These are phyloP conservation scores for Nadsonia commutata DNA, from an alignment of 1,139 yeast species.

Conservation along the genomic window DNA sequence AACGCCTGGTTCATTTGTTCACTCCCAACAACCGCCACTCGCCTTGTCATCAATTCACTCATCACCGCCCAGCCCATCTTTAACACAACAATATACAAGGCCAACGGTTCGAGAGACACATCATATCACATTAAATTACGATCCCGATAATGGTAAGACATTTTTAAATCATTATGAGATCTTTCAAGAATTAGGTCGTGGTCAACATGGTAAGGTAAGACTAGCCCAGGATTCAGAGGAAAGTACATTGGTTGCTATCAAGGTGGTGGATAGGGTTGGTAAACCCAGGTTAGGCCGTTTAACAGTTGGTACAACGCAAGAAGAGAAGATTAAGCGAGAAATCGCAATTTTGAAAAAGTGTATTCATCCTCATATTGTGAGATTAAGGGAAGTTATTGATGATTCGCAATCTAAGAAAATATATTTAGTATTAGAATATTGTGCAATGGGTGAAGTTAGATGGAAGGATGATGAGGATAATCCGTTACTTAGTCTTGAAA, in stretches of 20 bases:
- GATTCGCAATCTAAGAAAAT: conserved; percentile 74
- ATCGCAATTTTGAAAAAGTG: conserved; percentile 95
- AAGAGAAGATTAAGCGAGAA: conserved; percentile 70
- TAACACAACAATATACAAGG: background rate
- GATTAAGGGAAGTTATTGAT: conserved; percentile 77
- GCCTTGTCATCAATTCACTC: background rate
- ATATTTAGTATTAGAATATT: conserved; percentile 77
- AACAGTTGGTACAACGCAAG: conserved; percentile 16
- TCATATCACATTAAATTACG: conserved; percentile 68
- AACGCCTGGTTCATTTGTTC: conserved; percentile 13
- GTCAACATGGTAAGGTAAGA: conserved; percentile 96
- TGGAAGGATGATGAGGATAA: conserved; percentile 42
- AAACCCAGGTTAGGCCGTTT: conserved; percentile 40
- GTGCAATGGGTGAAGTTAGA: conserved; percentile 82
- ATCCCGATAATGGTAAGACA: conserved; percentile 74
- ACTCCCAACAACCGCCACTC: conserved; percentile 15
- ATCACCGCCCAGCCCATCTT: background rate
- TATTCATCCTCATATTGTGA: conserved; percentile 80
- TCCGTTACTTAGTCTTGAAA: conserved; percentile 19
- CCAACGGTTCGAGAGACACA: conserved; percentile 65
- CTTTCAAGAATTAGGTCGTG: conserved; percentile 74
- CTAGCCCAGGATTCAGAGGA: conserved; percentile 63
- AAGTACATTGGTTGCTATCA: conserved; percentile 74
- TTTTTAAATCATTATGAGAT: conserved; percentile 85
- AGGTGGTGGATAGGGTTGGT: conserved; percentile 71